Conservation (phyloP, 768 basidiomycete genomes). For the Tulasnella sp. region DNA sequence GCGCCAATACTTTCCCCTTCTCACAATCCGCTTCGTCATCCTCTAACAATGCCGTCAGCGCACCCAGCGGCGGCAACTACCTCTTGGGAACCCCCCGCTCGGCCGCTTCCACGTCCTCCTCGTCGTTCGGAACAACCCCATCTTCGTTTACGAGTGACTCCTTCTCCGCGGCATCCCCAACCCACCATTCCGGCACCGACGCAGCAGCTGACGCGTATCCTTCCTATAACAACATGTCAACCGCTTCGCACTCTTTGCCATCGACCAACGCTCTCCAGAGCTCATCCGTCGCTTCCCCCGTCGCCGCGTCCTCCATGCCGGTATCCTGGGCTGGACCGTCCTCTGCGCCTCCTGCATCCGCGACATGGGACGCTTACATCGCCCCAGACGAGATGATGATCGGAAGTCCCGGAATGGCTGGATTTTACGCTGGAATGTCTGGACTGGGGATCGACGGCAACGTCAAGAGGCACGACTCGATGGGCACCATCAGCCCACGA, state of each 20-base stretch:
- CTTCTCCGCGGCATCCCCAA: neutral
- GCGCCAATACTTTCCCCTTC: constrained; percentile 6
- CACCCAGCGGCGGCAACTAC: neutral
- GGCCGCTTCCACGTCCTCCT: neutral
- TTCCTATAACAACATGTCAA: neutral
- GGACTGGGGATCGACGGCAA: neutral
- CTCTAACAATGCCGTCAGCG: constrained; percentile 9
- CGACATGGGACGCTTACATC: neutral
- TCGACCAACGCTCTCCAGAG: constrained; percentile 1
- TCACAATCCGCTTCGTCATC: neutral
- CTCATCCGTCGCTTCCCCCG: constrained; percentile 7
- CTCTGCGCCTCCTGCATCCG: neutral
- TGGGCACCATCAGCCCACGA: neutral
- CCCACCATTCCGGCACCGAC: constrained; percentile 5
- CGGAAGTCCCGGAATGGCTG: neutral
- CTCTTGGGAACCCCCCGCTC: constrained; percentile 21
- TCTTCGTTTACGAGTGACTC: constrained; percentile 9
- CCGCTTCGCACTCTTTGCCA: neutral
- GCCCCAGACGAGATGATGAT: neutral
- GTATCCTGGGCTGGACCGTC: neutral
- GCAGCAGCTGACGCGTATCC: constrained; percentile 10
- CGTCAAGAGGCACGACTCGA: constrained; percentile 21
- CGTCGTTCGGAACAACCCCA: constrained; percentile 11
- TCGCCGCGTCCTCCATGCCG: neutral
- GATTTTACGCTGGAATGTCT: constrained; percentile 21